A percentile compares a stretch with the other conserved stretches of the same genome.
phyloP scores from a whole-genome alignment of 352 stramenopile species.

The Blastocystis sp. region DNA sequence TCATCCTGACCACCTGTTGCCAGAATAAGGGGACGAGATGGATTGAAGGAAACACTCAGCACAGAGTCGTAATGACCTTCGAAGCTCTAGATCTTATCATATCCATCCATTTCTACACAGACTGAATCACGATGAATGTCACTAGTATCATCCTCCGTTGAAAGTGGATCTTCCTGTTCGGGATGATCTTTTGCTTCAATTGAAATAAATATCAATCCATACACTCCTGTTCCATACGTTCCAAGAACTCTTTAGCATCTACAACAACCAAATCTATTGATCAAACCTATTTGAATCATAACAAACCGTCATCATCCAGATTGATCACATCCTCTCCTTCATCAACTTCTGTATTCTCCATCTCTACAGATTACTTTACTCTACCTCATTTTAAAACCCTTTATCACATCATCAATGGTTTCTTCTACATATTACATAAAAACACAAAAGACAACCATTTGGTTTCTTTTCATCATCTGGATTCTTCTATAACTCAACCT shows the following conservation, averaged over 20 bases:
- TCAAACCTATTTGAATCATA: not conserved
- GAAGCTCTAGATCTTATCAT: conserved; percentile 4
- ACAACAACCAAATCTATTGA: conserved; percentile 51
- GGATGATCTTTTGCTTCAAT: not conserved
- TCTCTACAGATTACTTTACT: not conserved
- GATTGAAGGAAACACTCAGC: conserved; percentile 51
- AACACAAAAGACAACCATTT: not conserved
- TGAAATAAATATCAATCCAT: not conserved
- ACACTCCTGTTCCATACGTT: conserved; percentile 28
- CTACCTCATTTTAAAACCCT: not conserved
- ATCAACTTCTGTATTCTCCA: conserved; percentile 44
- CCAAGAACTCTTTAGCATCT: conserved; percentile 54
- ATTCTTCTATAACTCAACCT: not conserved
- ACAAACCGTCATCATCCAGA: conserved; percentile 41
- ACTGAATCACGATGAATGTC: conserved; percentile 48
- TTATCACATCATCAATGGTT: conserved; percentile 8
- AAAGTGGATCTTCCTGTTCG: not conserved
- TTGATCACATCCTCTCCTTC: conserved; percentile 25
- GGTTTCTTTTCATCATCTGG: not conserved
- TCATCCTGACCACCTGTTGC: conserved; percentile 45
- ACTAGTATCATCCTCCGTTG: not conserved
- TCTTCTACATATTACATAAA: conserved; percentile 8
- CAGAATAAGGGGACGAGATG: not conserved
- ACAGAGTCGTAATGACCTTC: conserved; percentile 54
- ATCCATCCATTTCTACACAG: not conserved